Percentiles rank a stretch among this genome's conserved stretches.
phyloP scores from a whole-genome alignment of 192 early-diverging fungal species.

The Coemansia furcata region DNA sequence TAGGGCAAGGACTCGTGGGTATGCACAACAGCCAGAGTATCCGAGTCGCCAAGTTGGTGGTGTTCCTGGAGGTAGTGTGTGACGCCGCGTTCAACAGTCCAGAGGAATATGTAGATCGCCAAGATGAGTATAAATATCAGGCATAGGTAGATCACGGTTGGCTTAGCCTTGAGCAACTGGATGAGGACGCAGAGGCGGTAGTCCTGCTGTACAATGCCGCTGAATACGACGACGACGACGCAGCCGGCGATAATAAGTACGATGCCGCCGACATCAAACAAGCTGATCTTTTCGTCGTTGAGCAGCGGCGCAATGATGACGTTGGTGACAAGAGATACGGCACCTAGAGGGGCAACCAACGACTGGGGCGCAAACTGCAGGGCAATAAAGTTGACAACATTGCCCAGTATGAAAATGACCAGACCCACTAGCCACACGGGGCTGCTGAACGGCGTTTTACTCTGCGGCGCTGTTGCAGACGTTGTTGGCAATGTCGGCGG shows the following conservation, averaged over 20 bases:
- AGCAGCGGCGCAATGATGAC: slow-evolving; percentile 75
- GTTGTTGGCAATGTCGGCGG: not conserved
- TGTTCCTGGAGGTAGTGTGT: slow-evolving; percentile 21
- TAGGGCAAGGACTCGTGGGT: not conserved
- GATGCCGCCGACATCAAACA: slow-evolving; percentile 69
- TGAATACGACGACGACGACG: slow-evolving; percentile 69
- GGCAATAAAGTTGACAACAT: slow-evolving; percentile 69
- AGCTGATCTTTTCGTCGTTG: slow-evolving; percentile 67
- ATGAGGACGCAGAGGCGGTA: slow-evolving; percentile 72
- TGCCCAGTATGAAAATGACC: slow-evolving; percentile 69
- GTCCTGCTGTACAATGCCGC: slow-evolving; percentile 60
- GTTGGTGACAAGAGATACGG: slow-evolving; percentile 76
- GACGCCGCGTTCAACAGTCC: slow-evolving; percentile 54
- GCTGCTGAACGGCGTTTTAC: slow-evolving; percentile 30
- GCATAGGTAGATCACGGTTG: slow-evolving; percentile 66
- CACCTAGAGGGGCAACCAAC: slow-evolving; percentile 73
- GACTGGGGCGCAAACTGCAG: slow-evolving; percentile 82
- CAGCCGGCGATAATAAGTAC: slow-evolving; percentile 73
- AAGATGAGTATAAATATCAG: slow-evolving; percentile 58
- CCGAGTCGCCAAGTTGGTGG: slow-evolving; percentile 8
- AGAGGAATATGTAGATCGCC: slow-evolving; percentile 60
- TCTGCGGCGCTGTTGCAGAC: not conserved
- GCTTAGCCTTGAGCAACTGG: slow-evolving; percentile 59
- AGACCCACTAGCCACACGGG: slow-evolving; percentile 65
- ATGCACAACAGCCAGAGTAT: not conserved